Evolutionary conservation across 2,329 filamentous ascomycete species (phyloP), one percentile per base, ranked within the genome.

Genomic region (Volutella citrinella): DNA sequence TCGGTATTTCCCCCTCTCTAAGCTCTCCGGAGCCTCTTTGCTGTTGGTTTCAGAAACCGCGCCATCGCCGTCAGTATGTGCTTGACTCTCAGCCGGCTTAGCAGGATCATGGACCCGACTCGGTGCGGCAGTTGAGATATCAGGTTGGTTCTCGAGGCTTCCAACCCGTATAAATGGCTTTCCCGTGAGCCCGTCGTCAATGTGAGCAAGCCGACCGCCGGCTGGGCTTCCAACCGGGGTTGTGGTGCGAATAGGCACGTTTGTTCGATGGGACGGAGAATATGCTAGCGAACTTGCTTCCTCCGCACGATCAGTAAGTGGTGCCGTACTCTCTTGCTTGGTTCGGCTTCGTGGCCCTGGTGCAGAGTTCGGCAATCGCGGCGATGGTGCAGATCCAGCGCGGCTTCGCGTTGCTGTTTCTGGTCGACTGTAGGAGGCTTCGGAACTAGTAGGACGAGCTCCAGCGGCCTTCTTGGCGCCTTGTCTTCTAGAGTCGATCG

Each of bases 141-240:
- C 42, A 6, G 38, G 46, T 6, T 53, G 42, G 19, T 55, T 46
- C 13, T 61, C 58, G 3, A 59, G 52, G 11, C 56, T 61, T 19
- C 56, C 58, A 12, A 74, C 70, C 16, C 72, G 64, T 10, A 73
- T 56, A 45, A 78, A 78, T 1, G 74, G 74, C 40, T 59, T 73
- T 15, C 74, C 72, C 7, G 73, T 69, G 18, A 78, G 74, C 9
- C 74, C 74, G 43, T 76, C 72, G 32, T 72, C 65, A 7, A 55
- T 38, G 8, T 45, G 25, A 16, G 49, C 47, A 7, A 46, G 49
- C 12, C 52, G 51, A n/a, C 46, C 26, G 13, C 38, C 24, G 5
- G 37, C 39, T 8, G 42, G 40, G 20, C 45, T 54, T 4, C 48
- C 49, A 11, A 50, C 27, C 6, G 54, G 51, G 5, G 47, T 52